A percentile compares a stretch with the other conserved stretches of the same genome.
phyloP scores from a whole-genome alignment of 768 basidiomycete genomes.

The Megacollybia marginata region DNA sequence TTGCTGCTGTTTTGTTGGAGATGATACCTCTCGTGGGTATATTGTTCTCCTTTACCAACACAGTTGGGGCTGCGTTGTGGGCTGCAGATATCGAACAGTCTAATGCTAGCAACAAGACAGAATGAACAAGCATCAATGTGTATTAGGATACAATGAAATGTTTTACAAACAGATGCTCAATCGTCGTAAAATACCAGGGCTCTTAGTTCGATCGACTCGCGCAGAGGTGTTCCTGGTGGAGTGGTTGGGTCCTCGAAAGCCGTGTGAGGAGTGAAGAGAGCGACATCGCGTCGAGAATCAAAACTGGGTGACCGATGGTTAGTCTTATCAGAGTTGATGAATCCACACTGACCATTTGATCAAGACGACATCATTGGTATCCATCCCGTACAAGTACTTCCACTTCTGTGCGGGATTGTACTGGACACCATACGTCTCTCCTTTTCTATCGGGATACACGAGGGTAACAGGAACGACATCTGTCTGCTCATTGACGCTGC shows the following conservation, averaged over 20 bases:
- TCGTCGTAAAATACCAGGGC: slow-evolving; percentile 26
- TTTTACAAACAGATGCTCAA: not conserved
- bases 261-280: slow-evolving; percentile 24
- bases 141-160: too few species aligned
- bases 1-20: too few species aligned
- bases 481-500: slow-evolving; percentile 23
- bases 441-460: slow-evolving; percentile 26
- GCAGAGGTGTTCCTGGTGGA: slow-evolving; percentile 18
- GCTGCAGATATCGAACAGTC: too few species aligned
- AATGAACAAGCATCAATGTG: too few species aligned
- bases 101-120: too few species aligned
- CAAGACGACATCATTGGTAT: slow-evolving; percentile 25
- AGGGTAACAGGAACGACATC: slow-evolving; percentile 26
- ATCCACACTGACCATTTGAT: slow-evolving; percentile 28
- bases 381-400: slow-evolving; percentile 28
- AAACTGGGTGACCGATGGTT: slow-evolving; percentile 9
- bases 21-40: too few species aligned
- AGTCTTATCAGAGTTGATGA: not conserved
- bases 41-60: too few species aligned
- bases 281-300: slow-evolving; percentile 20
- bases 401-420: slow-evolving; percentile 27
- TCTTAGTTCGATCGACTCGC: slow-evolving; percentile 27
- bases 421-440: slow-evolving; percentile 29
- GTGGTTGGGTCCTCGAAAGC: slow-evolving; percentile 26
- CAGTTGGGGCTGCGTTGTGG: too few species aligned